Percentiles rank a stretch among this genome's conserved stretches.
Evolutionary conservation across 352 stramenopile species (phyloP).

Genomic region (Globisporangium canariense): DNA sequence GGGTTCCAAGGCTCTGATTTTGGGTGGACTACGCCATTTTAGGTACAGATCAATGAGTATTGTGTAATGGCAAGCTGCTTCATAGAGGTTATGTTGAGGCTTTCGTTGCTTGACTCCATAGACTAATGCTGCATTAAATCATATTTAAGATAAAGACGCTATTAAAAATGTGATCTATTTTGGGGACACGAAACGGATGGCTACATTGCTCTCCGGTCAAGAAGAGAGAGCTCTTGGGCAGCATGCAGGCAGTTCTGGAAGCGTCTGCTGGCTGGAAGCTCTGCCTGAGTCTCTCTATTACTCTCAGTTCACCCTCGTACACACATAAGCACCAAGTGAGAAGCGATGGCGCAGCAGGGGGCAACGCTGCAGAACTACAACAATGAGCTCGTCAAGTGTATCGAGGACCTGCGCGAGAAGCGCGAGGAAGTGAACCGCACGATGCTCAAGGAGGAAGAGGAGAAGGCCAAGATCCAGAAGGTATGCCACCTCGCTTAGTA

Average conservation of each 20-base stretch:
- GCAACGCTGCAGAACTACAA: constrained; percentile 95
- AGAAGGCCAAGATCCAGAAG: constrained; percentile 95
- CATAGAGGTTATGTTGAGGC: too few relatives aligned
- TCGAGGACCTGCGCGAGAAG: constrained; percentile 92
- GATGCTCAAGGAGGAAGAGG: constrained; percentile 94
- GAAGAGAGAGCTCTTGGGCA: background rate
- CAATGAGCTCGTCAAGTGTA: constrained; percentile 95
- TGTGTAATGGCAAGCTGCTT: too few relatives aligned
- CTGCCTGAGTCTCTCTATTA: constrained; percentile 2
- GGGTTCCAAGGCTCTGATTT: background rate
- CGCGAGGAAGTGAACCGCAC: constrained; percentile 89
- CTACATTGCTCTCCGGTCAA: background rate
- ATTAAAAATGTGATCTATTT: background rate
- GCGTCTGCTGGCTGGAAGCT: background rate
- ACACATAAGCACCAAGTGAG: background rate
- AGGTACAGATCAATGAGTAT: background rate
- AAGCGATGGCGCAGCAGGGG: constrained; percentile 87
- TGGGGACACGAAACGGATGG: background rate
- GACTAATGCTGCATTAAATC: too few relatives aligned
- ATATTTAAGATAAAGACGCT: too few relatives aligned
- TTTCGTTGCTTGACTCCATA: too few relatives aligned
- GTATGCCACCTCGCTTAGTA: constrained; percentile 14
- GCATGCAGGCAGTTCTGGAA: background rate
- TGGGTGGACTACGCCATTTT: background rate
- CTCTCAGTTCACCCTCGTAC: background rate